These are phyloP conservation scores for Castanospermum australe DNA, from an alignment of 306 rosid genomes.

Conservation along the genomic window DNA sequence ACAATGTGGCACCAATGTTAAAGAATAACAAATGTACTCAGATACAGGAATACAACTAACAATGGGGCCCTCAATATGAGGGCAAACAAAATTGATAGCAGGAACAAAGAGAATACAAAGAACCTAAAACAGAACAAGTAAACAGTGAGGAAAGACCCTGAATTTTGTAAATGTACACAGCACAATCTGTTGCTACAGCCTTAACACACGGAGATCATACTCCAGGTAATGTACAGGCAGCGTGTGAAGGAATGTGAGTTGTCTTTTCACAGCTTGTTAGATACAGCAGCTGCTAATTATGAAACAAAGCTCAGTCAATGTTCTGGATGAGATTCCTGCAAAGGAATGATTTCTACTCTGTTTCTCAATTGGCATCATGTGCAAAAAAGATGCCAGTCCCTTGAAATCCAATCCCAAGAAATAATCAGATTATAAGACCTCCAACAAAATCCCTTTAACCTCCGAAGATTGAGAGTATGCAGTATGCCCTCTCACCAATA, in stretches of 20 bases:
- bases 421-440: conserved; percentile 39
- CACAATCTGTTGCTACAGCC: conserved; percentile 6
- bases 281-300: conserved; percentile 6
- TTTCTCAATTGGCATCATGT: conserved; percentile 27
- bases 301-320: not conserved
- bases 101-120: not conserved
- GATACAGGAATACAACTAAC: not conserved
- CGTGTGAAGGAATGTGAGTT: not conserved
- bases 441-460: conserved; percentile 34
- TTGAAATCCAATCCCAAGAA: conserved; percentile 31
- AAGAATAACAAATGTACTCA: conserved; percentile 9
- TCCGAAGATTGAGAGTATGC: conserved; percentile 42
- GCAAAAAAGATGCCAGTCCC: conserved; percentile 36
- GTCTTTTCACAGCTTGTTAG: conserved; percentile 8
- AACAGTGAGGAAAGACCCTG: not conserved
- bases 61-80: not conserved
- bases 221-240: conserved; percentile 9
- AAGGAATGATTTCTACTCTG: conserved; percentile 17
- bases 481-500: conserved; percentile 42
- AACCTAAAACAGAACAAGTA: not conserved
- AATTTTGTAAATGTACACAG: conserved; percentile 21
- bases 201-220: not conserved
- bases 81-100: not conserved
- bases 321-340: not conserved
- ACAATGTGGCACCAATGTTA: conserved; percentile 10